These are phyloP conservation scores for Claviceps digitariae DNA, from an alignment of 2,329 filamentous ascomycete species.

Conservation along the genomic window DNA sequence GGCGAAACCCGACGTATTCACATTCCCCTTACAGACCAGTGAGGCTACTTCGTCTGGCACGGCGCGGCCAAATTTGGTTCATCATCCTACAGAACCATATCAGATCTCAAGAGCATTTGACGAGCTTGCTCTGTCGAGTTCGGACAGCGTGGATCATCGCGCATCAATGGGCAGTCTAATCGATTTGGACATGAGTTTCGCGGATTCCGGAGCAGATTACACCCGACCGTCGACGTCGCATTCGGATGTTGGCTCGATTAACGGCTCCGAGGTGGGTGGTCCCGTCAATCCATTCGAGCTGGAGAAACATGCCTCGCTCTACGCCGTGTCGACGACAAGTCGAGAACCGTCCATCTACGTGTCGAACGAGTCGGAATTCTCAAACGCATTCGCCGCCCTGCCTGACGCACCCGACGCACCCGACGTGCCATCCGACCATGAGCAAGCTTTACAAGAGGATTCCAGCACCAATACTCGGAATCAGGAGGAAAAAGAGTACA, in stretches of 20 bases:
- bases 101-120: slow-evolving; percentile 27
- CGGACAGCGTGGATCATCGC: slow-evolving; percentile 23
- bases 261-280: slow-evolving; percentile 40
- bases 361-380: slow-evolving; percentile 42
- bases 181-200: slow-evolving; percentile 41
- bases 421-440: slow-evolving; percentile 5
- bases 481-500: slow-evolving; percentile 5
- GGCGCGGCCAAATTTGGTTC: slow-evolving; percentile 31
- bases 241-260: slow-evolving; percentile 42
- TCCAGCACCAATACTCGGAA: slow-evolving; percentile 1
- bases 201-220: slow-evolving; percentile 35
- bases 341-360: slow-evolving; percentile 48
- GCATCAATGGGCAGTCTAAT: slow-evolving; percentile 34
- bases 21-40: slow-evolving; percentile 34
- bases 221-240: slow-evolving; percentile 45
- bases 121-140: slow-evolving; percentile 25
- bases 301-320: slow-evolving; percentile 47
- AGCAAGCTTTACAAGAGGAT: slow-evolving; percentile 7
- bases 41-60: slow-evolving; percentile 14
- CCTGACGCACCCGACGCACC: slow-evolving; percentile 5
- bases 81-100: slow-evolving; percentile 38
- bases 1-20: slow-evolving; percentile 37
- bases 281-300: slow-evolving; percentile 47
- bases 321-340: slow-evolving; percentile 26
- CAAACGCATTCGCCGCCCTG: slow-evolving; percentile 22